A percentile compares a stretch with the other conserved stretches of the same genome.
Conservation (phyloP, 1,284 basidiomycete species). For the Leccinum solheimii region DNA sequence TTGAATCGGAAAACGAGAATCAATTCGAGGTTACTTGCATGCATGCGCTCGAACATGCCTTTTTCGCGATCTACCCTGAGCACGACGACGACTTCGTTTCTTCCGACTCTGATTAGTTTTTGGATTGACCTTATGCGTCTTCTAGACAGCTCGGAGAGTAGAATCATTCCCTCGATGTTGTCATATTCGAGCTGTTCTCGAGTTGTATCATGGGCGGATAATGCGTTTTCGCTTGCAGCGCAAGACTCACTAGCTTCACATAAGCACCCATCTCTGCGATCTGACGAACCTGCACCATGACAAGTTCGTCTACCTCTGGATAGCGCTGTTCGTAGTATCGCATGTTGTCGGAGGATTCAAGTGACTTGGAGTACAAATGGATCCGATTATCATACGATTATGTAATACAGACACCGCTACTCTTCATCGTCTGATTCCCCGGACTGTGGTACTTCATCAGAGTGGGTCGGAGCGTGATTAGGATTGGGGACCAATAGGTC, state of each 20-base stretch:
- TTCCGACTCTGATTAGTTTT: slow-evolving; percentile 95
- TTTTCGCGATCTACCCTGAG: slow-evolving; percentile 99
- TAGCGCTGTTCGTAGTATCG: slow-evolving; percentile 81
- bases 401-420: not conserved
- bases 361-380: not conserved
- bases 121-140: slow-evolving; percentile 98
- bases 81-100: slow-evolving; percentile 99
- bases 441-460: slow-evolving; percentile 6
- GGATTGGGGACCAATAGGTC: slow-evolving; percentile 36
- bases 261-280: slow-evolving; percentile 99
- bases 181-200: slow-evolving; percentile 91
- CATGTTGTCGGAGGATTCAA: slow-evolving; percentile 42
- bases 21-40: not conserved
- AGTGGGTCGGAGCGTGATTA: slow-evolving; percentile 19
- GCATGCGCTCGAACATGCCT: slow-evolving; percentile 49
- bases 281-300: slow-evolving; percentile 99
- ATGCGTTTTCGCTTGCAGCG: not conserved
- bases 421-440: not conserved
- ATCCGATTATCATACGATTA: not conserved
- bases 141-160: slow-evolving; percentile 94
- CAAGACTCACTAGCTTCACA: slow-evolving; percentile 86
- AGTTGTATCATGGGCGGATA: not conserved
- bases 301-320: slow-evolving; percentile 93
- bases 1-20: not conserved
- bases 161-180: slow-evolving; percentile 99